Evolutionary conservation across 768 basidiomycete genomes (phyloP), one percentile per base, ranked within the genome.

Genomic region (Mycena epipterygia): DNA sequence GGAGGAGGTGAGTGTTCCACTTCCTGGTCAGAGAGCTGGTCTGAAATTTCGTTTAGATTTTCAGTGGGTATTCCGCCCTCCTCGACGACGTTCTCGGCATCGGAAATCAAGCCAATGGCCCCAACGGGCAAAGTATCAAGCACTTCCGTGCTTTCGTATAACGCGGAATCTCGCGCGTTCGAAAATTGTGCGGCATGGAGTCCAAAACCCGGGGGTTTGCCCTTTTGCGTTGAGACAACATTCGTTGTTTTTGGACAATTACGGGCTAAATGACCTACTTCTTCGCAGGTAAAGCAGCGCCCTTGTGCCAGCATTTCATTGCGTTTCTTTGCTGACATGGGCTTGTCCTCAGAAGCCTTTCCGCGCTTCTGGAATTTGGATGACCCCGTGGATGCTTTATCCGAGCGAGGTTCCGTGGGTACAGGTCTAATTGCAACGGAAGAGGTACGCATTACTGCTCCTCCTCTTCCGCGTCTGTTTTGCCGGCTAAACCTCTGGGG

Each of bases 251-350:
- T 59, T 7, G 79, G 79, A 42, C 81, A 83, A 35, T 81, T 75
- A 1, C 78, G 21, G 7, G 76, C 67, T 13, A 78, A 65, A 61
- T 82, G 80, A 0, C 79, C 78, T 0, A 64, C 6, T 46, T 78
- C 74, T 9, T 73, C 55, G 67, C 81, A 82, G 8, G 51, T 61
- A 48, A 78, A 81, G 67, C 81, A 82, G 4, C 71, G 60, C 0
- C 77, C 77, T 53, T 76, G 71, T 1, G 73, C 73, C 9, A 63
- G 32, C 8, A 70, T 51, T 30, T 72, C 73, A 23, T 76, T 74
- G n/a, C n/a, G 4, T 5, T 23, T 4, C 23, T 46, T 61, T 67
- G 37, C 23, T 16, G 52, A n/a, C 19, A 41, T 14, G 3, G 21
- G 19, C 44, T 46, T n/a, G 23, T 25, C n/a, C n/a, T n/a, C n/a